Percentiles rank a stretch among this genome's conserved stretches.
Evolutionary conservation across 305 asterid genomes (phyloP).

Genomic region (Vinca major): DNA sequence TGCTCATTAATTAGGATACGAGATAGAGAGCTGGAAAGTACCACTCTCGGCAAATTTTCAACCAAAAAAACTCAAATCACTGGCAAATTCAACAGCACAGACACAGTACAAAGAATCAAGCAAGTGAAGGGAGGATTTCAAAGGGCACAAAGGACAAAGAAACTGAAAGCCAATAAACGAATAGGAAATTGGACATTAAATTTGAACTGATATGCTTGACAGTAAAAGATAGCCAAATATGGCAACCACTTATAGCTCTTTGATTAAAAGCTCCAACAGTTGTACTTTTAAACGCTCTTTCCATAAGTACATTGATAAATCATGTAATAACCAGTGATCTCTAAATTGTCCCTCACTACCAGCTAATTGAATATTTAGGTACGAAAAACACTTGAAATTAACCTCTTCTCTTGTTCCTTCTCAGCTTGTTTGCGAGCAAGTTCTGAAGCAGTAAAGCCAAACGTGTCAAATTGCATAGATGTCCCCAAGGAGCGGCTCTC

Average conservation of each 20-base stretch:
- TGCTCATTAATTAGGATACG: background rate
- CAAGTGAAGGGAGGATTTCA: background rate
- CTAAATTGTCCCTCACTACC: background rate
- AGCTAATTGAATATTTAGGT: slow-evolving; percentile 7
- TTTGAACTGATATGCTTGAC: too few species aligned
- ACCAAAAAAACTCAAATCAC: background rate
- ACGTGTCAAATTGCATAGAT: slow-evolving; percentile 81
- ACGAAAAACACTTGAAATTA: slow-evolving; percentile 14
- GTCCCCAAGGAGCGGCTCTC: slow-evolving; percentile 65
- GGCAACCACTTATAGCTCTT: background rate
- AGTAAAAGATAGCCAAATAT: background rate
- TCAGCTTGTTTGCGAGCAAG: slow-evolving; percentile 78
- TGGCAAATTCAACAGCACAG: background rate
- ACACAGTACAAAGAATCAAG: background rate
- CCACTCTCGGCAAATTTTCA: background rate
- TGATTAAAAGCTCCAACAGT: background rate
- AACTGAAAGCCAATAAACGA: background rate
- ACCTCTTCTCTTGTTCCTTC: slow-evolving; percentile 78
- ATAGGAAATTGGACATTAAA: background rate
- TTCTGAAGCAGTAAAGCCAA: slow-evolving; percentile 84
- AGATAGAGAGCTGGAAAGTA: background rate
- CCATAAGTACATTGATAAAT: background rate
- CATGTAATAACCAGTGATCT: background rate
- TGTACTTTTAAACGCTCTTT: background rate
- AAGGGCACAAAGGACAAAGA: background rate